Conservation (phyloP, 2,329 filamentous ascomycete species). For the Penicillium digitatum region DNA sequence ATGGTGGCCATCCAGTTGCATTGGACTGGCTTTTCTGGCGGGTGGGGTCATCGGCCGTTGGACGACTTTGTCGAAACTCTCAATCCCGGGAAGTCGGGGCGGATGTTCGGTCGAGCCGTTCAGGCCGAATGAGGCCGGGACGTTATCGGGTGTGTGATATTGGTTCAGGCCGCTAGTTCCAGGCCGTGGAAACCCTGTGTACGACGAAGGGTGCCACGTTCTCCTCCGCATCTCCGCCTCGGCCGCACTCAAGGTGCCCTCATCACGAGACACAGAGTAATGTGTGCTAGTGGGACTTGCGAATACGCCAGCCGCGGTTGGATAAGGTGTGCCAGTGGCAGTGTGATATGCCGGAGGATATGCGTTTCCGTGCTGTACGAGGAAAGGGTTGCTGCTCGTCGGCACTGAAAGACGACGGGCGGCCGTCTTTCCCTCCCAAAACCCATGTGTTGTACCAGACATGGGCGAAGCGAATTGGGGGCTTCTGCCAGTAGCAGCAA, state of each 20-base stretch:
- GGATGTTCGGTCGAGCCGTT: constrained; percentile 54
- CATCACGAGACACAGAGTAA: constrained; percentile 44
- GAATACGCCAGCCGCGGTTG: constrained; percentile 59
- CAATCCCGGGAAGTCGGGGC: constrained; percentile 78
- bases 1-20: constrained; percentile 63
- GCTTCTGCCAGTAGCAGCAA: constrained; percentile 69
- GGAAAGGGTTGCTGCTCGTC: constrained; percentile 69
- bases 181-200: constrained; percentile 62
- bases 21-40: constrained; percentile 66
- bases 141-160: constrained; percentile 65
- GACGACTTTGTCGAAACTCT: constrained; percentile 77
- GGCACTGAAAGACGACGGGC: constrained; percentile 78
- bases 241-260: constrained; percentile 36
- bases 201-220: constrained; percentile 77
- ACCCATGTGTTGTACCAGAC: constrained; percentile 65
- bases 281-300: constrained; percentile 65
- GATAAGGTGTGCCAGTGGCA: constrained; percentile 53
- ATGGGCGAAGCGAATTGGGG: constrained; percentile 77
- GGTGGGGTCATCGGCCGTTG: constrained; percentile 60
- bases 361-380: constrained; percentile 56
- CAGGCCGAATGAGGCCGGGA: constrained; percentile 54
- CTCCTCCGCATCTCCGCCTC: constrained; percentile 78
- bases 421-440: constrained; percentile 67
- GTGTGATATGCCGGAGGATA: constrained; percentile 56
- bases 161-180: constrained; percentile 71